Evolutionary conservation across 441 rosid genomes (phyloP).

Genomic region (Bocquillonia castaneifolia): DNA sequence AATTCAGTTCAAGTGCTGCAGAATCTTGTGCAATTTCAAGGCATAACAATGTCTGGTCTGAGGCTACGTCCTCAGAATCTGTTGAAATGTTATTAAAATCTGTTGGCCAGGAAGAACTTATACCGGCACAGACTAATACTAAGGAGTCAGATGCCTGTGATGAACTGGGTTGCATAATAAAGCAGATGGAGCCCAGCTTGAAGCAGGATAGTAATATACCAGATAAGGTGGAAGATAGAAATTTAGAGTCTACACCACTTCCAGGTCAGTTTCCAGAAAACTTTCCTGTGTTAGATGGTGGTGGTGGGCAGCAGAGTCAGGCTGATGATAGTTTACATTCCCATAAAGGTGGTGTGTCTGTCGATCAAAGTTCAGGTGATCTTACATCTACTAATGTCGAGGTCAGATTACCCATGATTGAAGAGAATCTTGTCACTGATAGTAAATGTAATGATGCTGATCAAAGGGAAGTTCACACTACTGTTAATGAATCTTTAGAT

Average conservation of each 20-base stretch:
- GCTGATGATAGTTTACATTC: constrained; percentile 39
- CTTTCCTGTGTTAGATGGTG: constrained; percentile 32
- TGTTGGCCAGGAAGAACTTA: constrained; percentile 82
- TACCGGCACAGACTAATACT: constrained; percentile 39
- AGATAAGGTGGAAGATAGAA: constrained; percentile 34
- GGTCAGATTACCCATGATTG: constrained; percentile 26
- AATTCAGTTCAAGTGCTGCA: constrained; percentile 73
- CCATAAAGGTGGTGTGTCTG: constrained; percentile 32
- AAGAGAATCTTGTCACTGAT: constrained; percentile 26
- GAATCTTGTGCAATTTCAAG: constrained; percentile 78
- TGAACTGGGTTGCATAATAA: constrained; percentile 66
- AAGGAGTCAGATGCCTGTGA: constrained; percentile 63
- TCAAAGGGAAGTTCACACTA: constrained; percentile 30
- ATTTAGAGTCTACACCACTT: constrained; percentile 35
- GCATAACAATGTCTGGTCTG: constrained; percentile 97
- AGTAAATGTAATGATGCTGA: constrained; percentile 20
- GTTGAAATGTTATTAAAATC: constrained; percentile 99
- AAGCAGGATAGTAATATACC: constrained; percentile 35
- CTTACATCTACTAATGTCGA: constrained; percentile 28
- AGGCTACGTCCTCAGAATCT: constrained; percentile 96
- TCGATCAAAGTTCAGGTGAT: constrained; percentile 32
- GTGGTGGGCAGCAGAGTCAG: constrained; percentile 34
- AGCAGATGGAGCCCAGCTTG: constrained; percentile 67
- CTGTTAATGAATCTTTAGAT: constrained; percentile 31
- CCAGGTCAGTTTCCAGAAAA: constrained; percentile 36